Evolutionary conservation across 2,329 filamentous ascomycete species (phyloP), one percentile per base, ranked within the genome.

Genomic region (Phoma sp.): DNA sequence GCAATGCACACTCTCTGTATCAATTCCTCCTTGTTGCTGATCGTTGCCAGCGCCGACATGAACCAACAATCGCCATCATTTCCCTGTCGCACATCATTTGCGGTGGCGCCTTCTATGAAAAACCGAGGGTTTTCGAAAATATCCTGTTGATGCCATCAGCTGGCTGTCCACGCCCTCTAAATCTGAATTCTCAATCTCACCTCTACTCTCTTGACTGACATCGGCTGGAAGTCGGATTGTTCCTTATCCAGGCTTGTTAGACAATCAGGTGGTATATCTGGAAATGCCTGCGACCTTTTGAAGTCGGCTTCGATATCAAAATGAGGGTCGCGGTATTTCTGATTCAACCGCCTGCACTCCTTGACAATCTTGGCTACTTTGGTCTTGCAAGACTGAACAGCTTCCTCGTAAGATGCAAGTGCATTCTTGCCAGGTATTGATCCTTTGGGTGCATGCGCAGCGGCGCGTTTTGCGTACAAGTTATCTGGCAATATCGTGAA

Each of bases 1-100:
- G 85, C 87, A 40, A 95, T 88, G 60, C 90, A 95, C 7, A 92
- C 80, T 47, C 79, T 83, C 71, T 92, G 86, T 47, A 95, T 90
- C 57, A 93, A 73, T 0, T 84, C 86, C 17, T 83, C 77, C 73
- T 90, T 90, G 68, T 91, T 91, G 61, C 86, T 87, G 57, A 96
- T 81, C 0, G 90, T 91, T 57, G 88, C 91, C 34, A 96, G 75
- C 1, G 90, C 89, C 6, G 92, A 88, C 78, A 96, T 86, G 52
- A 95, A 84, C 91, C 91, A 96, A 72, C 92, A 96, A 68, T 96
- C 90, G 2, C 91, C 91, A 58, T 88, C 86, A 7, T 84, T 82
- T 1, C 91, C 91, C 72, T 95, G 91, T 26, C 88, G 84, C 17
- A 96, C 87, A 73, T 96, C 91, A 59, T 88, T 88, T 15, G 89